Base-by-base conservation (phyloP, 176 grass and related monocot genomes). In the Alloteropsis semialata region DNA sequence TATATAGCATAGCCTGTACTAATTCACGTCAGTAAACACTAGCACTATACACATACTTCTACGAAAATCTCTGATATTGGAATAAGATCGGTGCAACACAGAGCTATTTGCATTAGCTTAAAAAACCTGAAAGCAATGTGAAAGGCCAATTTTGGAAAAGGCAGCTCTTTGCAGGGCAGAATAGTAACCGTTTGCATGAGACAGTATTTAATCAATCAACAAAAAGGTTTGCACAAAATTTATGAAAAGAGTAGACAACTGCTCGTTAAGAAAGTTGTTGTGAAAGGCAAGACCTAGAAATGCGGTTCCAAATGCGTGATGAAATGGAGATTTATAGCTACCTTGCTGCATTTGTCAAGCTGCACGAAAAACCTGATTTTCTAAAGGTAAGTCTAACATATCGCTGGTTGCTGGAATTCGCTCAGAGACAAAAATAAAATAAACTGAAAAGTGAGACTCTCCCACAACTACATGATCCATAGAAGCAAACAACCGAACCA, bases 381-480 rank as follows among this genome's bases (percentile, higher is more conserved):
- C 56, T 74, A 72, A 78, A 57, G 46, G 29, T 8, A 78, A 50
- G 10, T 42, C n/a, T 48, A 87, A 74, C 2, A 1, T 67, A 51
- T 43, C 58, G 74, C 42, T 74, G 32, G 54, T 74, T 69, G 48
- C 63, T 25, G 25, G 54, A 67, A 83, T 74, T 68, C 39, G 19
- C 57, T 54, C 55, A 10, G 5, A 43, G 58, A 79, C 30, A 90
- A 90, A 90, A 79, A 65, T 14, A 60, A 74, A n/a, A 83, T 74
- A 67, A 79, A 69, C 11, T 27, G 32, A 83, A 86, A 79, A 42
- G 32, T 46, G 32, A 53, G 39, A 22, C 60, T 58, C 50, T 27
- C 34, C 14, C 39, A 2, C 41, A 43, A 69, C n/a, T 49, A 74
- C 10, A 69, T 38, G 44, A 21, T 29, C 19, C 33, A 61, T 24